These are phyloP conservation scores for Trametopsis cervina DNA, from an alignment of 768 basidiomycete species.

Conservation along the genomic window DNA sequence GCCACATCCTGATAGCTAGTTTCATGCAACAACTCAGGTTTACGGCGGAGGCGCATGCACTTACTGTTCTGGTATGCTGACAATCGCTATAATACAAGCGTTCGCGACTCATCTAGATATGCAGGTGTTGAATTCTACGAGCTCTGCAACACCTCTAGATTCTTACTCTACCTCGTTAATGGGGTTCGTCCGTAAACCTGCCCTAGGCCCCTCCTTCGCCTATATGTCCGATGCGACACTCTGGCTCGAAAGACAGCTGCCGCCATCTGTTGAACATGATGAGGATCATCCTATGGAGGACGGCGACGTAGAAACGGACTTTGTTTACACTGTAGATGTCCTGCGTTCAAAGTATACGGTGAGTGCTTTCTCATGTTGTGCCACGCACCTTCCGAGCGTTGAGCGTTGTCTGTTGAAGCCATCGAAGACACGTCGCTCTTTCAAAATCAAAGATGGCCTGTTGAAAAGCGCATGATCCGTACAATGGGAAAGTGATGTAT, in stretches of 20 bases:
- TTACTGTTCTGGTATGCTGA: slow-evolving; percentile 50
- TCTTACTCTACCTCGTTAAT: slow-evolving; percentile 28
- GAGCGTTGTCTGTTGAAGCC: too few species aligned
- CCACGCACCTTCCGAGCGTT: too few species aligned
- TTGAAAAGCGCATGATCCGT: neutral
- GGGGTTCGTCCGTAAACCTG: slow-evolving; percentile 49
- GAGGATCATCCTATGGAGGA: neutral
- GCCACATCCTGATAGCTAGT: slow-evolving; percentile 66
- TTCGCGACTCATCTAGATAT: neutral
- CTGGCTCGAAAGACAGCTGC: slow-evolving; percentile 45
- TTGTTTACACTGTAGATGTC: slow-evolving; percentile 18
- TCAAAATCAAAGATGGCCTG: slow-evolving; percentile 22
- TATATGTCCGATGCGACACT: slow-evolving; percentile 67
- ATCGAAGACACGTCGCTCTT: slow-evolving; percentile 33
- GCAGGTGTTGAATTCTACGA: slow-evolving; percentile 60
- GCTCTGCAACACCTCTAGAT: slow-evolving; percentile 26
- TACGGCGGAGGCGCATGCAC: slow-evolving; percentile 35
- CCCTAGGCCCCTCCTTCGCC: slow-evolving; percentile 69
- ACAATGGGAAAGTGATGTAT: too few species aligned
- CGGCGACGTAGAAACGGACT: slow-evolving; percentile 5
- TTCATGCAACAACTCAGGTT: slow-evolving; percentile 61
- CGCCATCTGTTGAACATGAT: slow-evolving; percentile 2
- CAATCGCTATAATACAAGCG: too few species aligned
- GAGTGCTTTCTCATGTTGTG: too few species aligned
- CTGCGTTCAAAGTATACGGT: slow-evolving; percentile 25